phyloP scores from a whole-genome alignment of 2,329 filamentous ascomycete genomes.

The Cercospora beticola region DNA sequence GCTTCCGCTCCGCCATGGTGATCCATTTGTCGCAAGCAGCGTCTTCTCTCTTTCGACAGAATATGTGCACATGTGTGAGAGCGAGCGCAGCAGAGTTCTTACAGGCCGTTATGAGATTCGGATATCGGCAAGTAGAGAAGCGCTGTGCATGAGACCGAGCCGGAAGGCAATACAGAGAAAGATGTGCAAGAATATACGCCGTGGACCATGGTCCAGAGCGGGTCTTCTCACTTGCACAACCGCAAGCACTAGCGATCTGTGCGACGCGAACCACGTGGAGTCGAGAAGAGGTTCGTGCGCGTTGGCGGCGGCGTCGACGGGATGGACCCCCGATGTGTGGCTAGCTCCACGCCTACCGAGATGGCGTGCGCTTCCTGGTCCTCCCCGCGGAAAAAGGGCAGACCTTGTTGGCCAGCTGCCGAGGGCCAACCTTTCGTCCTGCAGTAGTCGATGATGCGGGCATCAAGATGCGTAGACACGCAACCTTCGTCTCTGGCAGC shows the following conservation, averaged over 20 bases:
- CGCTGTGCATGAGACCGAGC: not conserved
- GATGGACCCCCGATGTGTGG: conserved; percentile 1
- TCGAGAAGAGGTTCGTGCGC: conserved; percentile 8
- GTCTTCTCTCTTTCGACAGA: not conserved
- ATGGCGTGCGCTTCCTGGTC: not conserved
- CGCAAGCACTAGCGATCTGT: conserved; percentile 9
- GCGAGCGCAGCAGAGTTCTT: not conserved
- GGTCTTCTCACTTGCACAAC: conserved; percentile 3
- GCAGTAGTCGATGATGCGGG: not conserved
- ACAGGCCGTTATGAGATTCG: not conserved
- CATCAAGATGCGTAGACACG: not conserved
- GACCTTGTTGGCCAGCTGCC: not conserved
- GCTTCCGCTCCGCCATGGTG: conserved; percentile 8
- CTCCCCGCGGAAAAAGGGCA: not conserved
- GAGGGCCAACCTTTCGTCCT: not conserved
- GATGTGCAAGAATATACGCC: conserved; percentile 1
- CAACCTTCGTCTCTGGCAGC: not conserved
- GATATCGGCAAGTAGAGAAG: not conserved
- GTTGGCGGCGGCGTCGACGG: not conserved
- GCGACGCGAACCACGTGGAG: conserved; percentile 12
- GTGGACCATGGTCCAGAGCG: conserved; percentile 11
- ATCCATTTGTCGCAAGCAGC: conserved; percentile 1
- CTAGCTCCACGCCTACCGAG: not conserved
- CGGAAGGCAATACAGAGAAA: not conserved
- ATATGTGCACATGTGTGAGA: not conserved